Base-by-base conservation (phyloP, 805 yeast genomes). In the Blastobotrys muscicola region DNA sequence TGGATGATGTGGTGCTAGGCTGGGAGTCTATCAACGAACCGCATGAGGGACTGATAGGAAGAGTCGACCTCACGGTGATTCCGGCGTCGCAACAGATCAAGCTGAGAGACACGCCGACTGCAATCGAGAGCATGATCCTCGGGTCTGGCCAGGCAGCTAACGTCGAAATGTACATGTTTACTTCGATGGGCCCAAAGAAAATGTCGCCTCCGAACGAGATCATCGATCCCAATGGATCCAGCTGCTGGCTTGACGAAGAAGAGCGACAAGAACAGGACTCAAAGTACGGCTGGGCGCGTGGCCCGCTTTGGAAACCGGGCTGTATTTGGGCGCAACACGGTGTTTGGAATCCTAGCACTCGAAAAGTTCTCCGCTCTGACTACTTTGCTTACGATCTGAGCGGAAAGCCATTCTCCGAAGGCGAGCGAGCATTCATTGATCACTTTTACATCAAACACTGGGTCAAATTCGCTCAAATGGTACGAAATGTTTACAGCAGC, bases 1-100 rank as follows among this genome's bases (percentile, higher is more conserved):
- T 78, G 29, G 39, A 34, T 11, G 36, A 66, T 68, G 69, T 78
- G 4, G 62, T 85, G 2, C 49, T 83, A n/a, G 97, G 95, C 2
- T 68, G 85, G 45, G 97, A 89, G 62, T 72, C 83, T 40, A 60
- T 89, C 65, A 89, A 89, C 59, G 97, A 89, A 59, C 96, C 96
- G 5, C 82, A 76, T 53, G 58, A 68, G 41, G 97, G 97, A 0
- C 71, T 79, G 42, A 70, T 82, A 35, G 94, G 92, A 1, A 69
- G 70, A 42, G 61, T 64, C 2, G 70, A 83, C 57, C 59, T 87
- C 30, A 65, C 67, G 8, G 52, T 51, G 1, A 57, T 80, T 14
- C 89, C 92, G 0, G 65, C 70, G 4, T 66, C 65, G 3, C 51
- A 50, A 10, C 85, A 83, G 54, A 67, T 89, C 41, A 72, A 82